phyloP scores from a whole-genome alignment of 352 stramenopile genomes.

The Phytophthora europaea region DNA sequence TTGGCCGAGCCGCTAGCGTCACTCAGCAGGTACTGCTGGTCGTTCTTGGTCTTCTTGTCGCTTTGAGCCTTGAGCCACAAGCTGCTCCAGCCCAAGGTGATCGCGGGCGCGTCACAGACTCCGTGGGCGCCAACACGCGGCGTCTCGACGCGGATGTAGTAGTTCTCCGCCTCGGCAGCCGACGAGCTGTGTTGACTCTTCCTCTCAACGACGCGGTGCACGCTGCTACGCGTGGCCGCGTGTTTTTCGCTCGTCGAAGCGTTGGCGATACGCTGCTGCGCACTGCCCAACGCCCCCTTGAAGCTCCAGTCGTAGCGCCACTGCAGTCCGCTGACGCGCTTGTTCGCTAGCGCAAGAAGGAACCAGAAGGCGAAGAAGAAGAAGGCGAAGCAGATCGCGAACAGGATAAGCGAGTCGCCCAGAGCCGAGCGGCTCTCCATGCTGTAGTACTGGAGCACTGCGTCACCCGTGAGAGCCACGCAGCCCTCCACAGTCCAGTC shows the following conservation, averaged over 20 bases:
- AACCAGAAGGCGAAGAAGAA: slow-evolving; percentile 51
- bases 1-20: slow-evolving; percentile 43
- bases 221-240: slow-evolving; percentile 6
- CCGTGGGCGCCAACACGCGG: slow-evolving; percentile 26
- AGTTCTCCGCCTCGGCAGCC: slow-evolving; percentile 23
- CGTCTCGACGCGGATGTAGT: slow-evolving; percentile 52
- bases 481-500: slow-evolving; percentile 41
- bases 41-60: slow-evolving; percentile 19
- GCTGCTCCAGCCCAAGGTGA: slow-evolving; percentile 44
- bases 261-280: slow-evolving; percentile 20
- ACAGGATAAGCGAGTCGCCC: slow-evolving; percentile 45
- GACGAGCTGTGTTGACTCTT: slow-evolving; percentile 25
- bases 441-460: slow-evolving; percentile 61
- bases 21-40: slow-evolving; percentile 28
- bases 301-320: slow-evolving; percentile 48
- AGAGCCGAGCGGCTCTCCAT: slow-evolving; percentile 49
- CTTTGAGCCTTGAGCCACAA: slow-evolving; percentile 32
- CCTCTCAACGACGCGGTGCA: slow-evolving; percentile 2
- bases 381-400: slow-evolving; percentile 47
- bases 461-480: slow-evolving; percentile 40
- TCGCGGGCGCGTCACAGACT: slow-evolving; percentile 21
- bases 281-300: slow-evolving; percentile 19
- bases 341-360: slow-evolving; percentile 34
- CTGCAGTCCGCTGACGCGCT: slow-evolving; percentile 31
- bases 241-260: slow-evolving; percentile 17